Conservation (phyloP, 1,139 yeast genomes). For the Barnettozyma hawaiiensis region DNA sequence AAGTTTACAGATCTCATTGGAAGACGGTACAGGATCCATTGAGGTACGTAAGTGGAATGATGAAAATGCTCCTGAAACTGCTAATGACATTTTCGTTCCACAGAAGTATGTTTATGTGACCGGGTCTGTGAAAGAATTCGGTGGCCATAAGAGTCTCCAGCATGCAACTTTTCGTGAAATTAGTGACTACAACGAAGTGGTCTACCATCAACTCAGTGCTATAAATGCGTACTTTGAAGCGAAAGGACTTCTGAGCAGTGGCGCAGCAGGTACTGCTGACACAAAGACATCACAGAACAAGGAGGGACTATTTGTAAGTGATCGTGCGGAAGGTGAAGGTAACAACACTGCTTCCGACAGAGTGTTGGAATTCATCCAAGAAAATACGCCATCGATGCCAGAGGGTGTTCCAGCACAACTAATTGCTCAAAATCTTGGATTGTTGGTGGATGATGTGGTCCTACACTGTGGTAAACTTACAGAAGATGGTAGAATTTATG, state of each 20-base stretch:
- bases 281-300: slow-evolving; percentile 10
- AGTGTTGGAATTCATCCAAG: slow-evolving; percentile 45
- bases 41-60: slow-evolving; percentile 71
- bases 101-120: slow-evolving; percentile 63
- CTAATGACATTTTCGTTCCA: slow-evolving; percentile 29
- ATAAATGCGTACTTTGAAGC: slow-evolving; percentile 47
- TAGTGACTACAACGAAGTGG: slow-evolving; percentile 66
- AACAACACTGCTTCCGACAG: slow-evolving; percentile 36
- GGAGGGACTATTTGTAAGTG: slow-evolving; percentile 43
- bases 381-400: slow-evolving; percentile 51
- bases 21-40: slow-evolving; percentile 80
- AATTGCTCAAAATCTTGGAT: slow-evolving; percentile 49
- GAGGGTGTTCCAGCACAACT: slow-evolving; percentile 69
- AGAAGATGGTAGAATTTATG: slow-evolving; percentile 61
- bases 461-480: slow-evolving; percentile 47
- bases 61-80: slow-evolving; percentile 34
- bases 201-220: slow-evolving; percentile 73
- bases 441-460: slow-evolving; percentile 45
- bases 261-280: slow-evolving; percentile 9
- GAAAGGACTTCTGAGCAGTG: slow-evolving; percentile 19
- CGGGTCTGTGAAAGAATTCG: slow-evolving; percentile 69
- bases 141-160: slow-evolving; percentile 60
- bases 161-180: slow-evolving; percentile 57
- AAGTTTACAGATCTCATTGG: slow-evolving; percentile 50
- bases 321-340: slow-evolving; percentile 30